A percentile compares a stretch with the other conserved stretches of the same genome.
phyloP scores from a whole-genome alignment of 2,329 filamentous ascomycete genomes.

The Colletotrichum falcatum region DNA sequence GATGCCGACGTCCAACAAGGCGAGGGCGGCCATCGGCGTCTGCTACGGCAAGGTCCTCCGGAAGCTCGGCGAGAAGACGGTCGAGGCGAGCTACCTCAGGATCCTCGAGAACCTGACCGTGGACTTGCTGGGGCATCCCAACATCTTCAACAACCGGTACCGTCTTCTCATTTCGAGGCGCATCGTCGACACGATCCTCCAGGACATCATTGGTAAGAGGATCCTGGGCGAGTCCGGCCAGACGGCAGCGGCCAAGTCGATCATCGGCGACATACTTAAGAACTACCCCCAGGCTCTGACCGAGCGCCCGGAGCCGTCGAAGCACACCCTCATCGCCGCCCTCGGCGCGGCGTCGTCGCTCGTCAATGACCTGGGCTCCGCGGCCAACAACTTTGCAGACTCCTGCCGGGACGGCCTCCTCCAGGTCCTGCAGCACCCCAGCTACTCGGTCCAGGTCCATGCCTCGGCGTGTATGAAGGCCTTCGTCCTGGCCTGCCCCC shows the following conservation, averaged over 20 bases:
- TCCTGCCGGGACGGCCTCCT: slow-evolving; percentile 86
- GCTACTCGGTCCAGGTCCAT: slow-evolving; percentile 94
- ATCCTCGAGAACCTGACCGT: slow-evolving; percentile 85
- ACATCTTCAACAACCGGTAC: slow-evolving; percentile 86
- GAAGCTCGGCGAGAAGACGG: slow-evolving; percentile 81
- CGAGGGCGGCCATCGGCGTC: slow-evolving; percentile 84
- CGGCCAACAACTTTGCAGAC: slow-evolving; percentile 83
- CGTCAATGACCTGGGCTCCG: slow-evolving; percentile 84
- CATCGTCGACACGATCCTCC: slow-evolving; percentile 85
- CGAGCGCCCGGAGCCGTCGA: slow-evolving; percentile 88
- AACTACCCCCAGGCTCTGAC: slow-evolving; percentile 93
- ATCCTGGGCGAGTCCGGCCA: slow-evolving; percentile 93
- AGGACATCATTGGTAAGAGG: slow-evolving; percentile 82
- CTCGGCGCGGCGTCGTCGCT: slow-evolving; percentile 84
- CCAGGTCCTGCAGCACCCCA: slow-evolving; percentile 92
- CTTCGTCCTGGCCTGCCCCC: slow-evolving; percentile 90
- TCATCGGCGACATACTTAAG: slow-evolving; percentile 91
- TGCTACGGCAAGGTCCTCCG: slow-evolving; percentile 88
- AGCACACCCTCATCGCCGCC: slow-evolving; percentile 83
- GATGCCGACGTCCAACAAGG: slow-evolving; percentile 81
- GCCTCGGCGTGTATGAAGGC: slow-evolving; percentile 86
- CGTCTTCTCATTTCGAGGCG: slow-evolving; percentile 86
- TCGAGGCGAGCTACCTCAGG: slow-evolving; percentile 84
- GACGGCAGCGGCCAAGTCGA: slow-evolving; percentile 79
- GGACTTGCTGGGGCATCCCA: slow-evolving; percentile 82